Percentiles rank a stretch among this genome's conserved stretches.
phyloP scores from a whole-genome alignment of 1,284 basidiomycete genomes.

The Athelia psychrophila region DNA sequence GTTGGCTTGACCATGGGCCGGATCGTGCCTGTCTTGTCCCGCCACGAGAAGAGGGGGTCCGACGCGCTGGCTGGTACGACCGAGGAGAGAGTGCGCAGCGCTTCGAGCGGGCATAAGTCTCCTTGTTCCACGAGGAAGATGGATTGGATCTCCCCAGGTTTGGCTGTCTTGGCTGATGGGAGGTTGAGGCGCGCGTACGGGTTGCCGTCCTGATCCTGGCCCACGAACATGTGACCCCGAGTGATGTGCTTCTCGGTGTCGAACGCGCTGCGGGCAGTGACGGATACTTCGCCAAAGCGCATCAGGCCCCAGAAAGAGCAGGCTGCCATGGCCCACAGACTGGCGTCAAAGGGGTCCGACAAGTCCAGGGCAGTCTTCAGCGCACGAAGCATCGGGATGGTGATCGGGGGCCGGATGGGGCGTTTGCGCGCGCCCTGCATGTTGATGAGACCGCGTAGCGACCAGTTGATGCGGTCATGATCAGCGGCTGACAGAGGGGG shows the following conservation, averaged over 20 bases:
- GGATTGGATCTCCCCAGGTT: slow-evolving; percentile 26
- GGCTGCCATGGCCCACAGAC: slow-evolving; percentile 29
- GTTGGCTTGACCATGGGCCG: slow-evolving; percentile 23
- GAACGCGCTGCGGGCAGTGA: slow-evolving; percentile 16
- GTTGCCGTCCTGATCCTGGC: slow-evolving; percentile 16
- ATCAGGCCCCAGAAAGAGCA: slow-evolving; percentile 36
- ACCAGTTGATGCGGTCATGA: slow-evolving; percentile 21
- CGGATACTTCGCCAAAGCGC: slow-evolving; percentile 32
- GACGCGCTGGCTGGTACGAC: slow-evolving; percentile 22
- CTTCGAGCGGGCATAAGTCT: slow-evolving; percentile 23
- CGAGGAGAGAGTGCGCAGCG: slow-evolving; percentile 24
- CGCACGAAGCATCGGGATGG: slow-evolving; percentile 23
- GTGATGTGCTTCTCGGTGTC: slow-evolving; percentile 19
- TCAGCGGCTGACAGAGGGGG: slow-evolving; percentile 18
- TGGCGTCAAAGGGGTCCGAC: slow-evolving; percentile 28
- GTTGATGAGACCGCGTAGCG: slow-evolving; percentile 24
- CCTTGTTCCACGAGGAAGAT: slow-evolving; percentile 22
- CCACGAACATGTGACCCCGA: slow-evolving; percentile 11
- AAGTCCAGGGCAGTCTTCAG: slow-evolving; percentile 19
- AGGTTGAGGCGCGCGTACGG: slow-evolving; percentile 22
- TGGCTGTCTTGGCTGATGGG: slow-evolving; percentile 32
- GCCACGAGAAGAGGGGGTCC: slow-evolving; percentile 30
- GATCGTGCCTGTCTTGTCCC: slow-evolving; percentile 12
- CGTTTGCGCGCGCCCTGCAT: slow-evolving; percentile 15
- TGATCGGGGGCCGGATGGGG: slow-evolving; percentile 24